Percentiles rank a stretch among this genome's conserved stretches.
phyloP scores from a whole-genome alignment of 2,329 filamentous ascomycete species.

The Blastomyces emzantsi region DNA sequence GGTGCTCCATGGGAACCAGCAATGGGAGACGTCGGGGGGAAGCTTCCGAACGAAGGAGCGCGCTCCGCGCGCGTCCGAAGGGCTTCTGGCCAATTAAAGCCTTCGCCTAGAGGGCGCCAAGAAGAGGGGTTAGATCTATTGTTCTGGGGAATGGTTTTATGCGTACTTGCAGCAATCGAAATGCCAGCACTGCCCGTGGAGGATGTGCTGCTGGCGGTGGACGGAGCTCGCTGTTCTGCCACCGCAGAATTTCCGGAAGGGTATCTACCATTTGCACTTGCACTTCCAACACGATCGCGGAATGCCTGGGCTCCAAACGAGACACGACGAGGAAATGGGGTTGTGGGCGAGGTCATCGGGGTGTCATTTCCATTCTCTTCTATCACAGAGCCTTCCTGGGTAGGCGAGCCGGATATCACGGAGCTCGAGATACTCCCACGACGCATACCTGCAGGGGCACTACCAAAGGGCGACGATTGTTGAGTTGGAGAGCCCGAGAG shows the following conservation, averaged over 20 bases:
- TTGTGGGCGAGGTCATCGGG: slow-evolving; percentile 53
- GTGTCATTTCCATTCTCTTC: slow-evolving; percentile 60
- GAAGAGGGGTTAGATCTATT: slow-evolving; percentile 39
- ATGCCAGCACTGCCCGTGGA: slow-evolving; percentile 17
- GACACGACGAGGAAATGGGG: slow-evolving; percentile 66
- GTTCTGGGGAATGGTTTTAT: slow-evolving; percentile 27
- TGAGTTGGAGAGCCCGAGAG: slow-evolving; percentile 63
- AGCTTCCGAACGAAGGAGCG: slow-evolving; percentile 41
- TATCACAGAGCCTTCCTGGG: slow-evolving; percentile 37
- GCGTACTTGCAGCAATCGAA: slow-evolving; percentile 31
- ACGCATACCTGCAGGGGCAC: slow-evolving; percentile 43
- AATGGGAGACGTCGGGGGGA: slow-evolving; percentile 22
- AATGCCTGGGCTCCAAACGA: slow-evolving; percentile 81
- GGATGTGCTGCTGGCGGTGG: slow-evolving; percentile 20
- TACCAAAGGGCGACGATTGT: slow-evolving; percentile 39
- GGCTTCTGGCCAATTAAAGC: slow-evolving; percentile 96
- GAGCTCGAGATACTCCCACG: slow-evolving; percentile 62
- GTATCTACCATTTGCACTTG: slow-evolving; percentile 50
- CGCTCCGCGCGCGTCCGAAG: slow-evolving; percentile 86
- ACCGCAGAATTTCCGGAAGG: slow-evolving; percentile 32
- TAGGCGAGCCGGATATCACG: slow-evolving; percentile 35
- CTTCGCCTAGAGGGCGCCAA: slow-evolving; percentile 60
- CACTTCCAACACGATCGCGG: slow-evolving; percentile 58
- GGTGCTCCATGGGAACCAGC: slow-evolving; percentile 23
- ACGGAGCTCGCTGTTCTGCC: slow-evolving; percentile 22